These are phyloP conservation scores for Schwanniomyces sp. DNA, from an alignment of 805 yeast genomes.

Conservation along the genomic window DNA sequence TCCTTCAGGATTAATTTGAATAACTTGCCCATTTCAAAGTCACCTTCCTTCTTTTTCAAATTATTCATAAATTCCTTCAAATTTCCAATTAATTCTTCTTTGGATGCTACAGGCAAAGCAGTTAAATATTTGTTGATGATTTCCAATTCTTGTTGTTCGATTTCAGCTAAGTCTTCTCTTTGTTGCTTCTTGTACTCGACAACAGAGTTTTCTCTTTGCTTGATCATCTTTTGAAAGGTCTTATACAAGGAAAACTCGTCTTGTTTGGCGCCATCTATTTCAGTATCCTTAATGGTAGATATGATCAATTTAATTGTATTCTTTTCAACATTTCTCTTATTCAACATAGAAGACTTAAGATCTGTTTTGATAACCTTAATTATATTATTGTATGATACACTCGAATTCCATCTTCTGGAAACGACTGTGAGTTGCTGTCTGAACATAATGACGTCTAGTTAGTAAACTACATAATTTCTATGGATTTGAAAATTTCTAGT, in stretches of 20 bases:
- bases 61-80: constrained; percentile 24
- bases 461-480: neutral
- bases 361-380: constrained; percentile 16
- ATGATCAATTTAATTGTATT: constrained; percentile 22
- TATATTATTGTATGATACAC: constrained; percentile 14
- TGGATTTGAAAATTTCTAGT: neutral
- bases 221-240: constrained; percentile 37
- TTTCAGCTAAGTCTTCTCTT: constrained; percentile 54
- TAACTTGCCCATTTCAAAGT: constrained; percentile 5
- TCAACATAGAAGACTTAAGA: constrained; percentile 25
- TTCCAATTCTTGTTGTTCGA: constrained; percentile 47
- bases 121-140: constrained; percentile 40
- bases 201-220: constrained; percentile 51
- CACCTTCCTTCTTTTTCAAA: constrained; percentile 10
- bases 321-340: constrained; percentile 17
- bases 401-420: constrained; percentile 1
- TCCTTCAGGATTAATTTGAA: constrained; percentile 12
- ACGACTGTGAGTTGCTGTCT: neutral
- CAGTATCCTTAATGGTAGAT: constrained; percentile 20
- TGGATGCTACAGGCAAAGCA: constrained; percentile 48
- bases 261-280: constrained; percentile 22
- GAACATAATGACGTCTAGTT: neutral
- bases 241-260: constrained; percentile 16
- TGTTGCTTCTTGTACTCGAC: constrained; percentile 44
- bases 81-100: constrained; percentile 35